A percentile compares a stretch with the other conserved stretches of the same genome.
phyloP scores from a whole-genome alignment of 768 basidiomycete genomes.

The Naganishia friedmannii region DNA sequence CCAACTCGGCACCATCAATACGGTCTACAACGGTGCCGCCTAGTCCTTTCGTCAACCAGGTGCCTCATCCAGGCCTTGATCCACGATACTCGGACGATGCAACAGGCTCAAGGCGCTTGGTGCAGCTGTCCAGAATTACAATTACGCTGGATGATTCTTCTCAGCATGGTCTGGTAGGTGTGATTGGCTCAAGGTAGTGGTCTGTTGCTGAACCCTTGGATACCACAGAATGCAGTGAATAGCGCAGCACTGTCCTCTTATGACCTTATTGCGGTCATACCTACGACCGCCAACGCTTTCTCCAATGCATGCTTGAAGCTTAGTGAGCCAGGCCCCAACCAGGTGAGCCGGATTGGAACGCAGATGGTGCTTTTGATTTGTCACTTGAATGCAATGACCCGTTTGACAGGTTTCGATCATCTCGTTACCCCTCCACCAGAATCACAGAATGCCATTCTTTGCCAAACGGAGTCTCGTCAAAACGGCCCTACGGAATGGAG shows the following conservation, averaged over 20 bases:
- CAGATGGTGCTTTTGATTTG: slow-evolving; percentile 20
- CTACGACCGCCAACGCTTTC: slow-evolving; percentile 45
- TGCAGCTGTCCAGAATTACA: slow-evolving; percentile 47
- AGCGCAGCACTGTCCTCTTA: slow-evolving; percentile 38
- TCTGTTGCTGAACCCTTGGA: too few relatives aligned
- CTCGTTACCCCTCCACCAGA: slow-evolving; percentile 47
- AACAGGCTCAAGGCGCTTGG: slow-evolving; percentile 30
- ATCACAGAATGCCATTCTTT: slow-evolving; percentile 28
- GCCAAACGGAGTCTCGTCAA: slow-evolving; percentile 30
- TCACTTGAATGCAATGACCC: neutral
- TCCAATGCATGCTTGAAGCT: slow-evolving; percentile 48
- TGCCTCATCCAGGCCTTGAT: slow-evolving; percentile 45
- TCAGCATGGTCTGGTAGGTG: slow-evolving; percentile 44
- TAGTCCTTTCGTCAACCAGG: slow-evolving; percentile 37
- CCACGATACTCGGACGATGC: slow-evolving; percentile 31
- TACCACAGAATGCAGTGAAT: slow-evolving; percentile 37
- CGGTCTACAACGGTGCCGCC: slow-evolving; percentile 27
- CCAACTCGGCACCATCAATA: slow-evolving; percentile 11
- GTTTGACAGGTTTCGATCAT: slow-evolving; percentile 44
- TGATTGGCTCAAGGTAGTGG: neutral
- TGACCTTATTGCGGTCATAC: slow-evolving; percentile 46
- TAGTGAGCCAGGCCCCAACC: slow-evolving; percentile 46
- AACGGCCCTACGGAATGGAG: slow-evolving; percentile 32
- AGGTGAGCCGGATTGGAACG: slow-evolving; percentile 30
- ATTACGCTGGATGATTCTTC: slow-evolving; percentile 46